Conservation (phyloP, 1,139 yeast species). For the Scheffersomyces titani region DNA sequence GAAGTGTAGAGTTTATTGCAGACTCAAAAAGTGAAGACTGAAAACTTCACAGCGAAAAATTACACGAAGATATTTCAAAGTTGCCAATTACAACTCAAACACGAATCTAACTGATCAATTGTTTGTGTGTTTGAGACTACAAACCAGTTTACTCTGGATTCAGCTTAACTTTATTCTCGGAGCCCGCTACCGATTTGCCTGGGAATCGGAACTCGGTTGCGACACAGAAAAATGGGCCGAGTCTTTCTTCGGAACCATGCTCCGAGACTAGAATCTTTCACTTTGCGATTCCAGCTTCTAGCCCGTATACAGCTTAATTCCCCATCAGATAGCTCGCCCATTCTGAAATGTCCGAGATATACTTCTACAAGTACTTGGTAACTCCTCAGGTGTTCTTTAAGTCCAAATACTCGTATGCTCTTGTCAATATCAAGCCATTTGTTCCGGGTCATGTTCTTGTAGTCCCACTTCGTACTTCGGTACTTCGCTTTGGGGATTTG, state of each 20-base stretch:
- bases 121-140: background rate
- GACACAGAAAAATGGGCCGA: background rate
- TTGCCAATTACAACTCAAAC: background rate
- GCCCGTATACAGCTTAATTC: background rate
- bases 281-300: background rate
- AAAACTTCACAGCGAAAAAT: background rate
- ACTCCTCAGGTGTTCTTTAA: slow-evolving; percentile 63
- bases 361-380: slow-evolving; percentile 59
- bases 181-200: background rate
- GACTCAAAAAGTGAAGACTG: background rate
- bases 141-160: background rate
- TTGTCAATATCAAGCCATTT: slow-evolving; percentile 87
- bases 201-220: background rate
- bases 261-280: background rate
- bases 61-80: background rate
- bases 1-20: background rate
- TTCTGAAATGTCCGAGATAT: slow-evolving; percentile 15
- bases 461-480: slow-evolving; percentile 70
- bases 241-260: background rate
- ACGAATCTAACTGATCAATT: background rate
- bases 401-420: slow-evolving; percentile 66
- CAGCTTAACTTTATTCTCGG: background rate
- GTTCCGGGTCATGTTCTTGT: slow-evolving; percentile 89
- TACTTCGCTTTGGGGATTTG: slow-evolving; percentile 65
- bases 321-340: background rate